Percentiles rank a stretch among this genome's conserved stretches.
Conservation (phyloP, 2,329 filamentous ascomycete species). For the Phaeomoniella chlamydospora region DNA sequence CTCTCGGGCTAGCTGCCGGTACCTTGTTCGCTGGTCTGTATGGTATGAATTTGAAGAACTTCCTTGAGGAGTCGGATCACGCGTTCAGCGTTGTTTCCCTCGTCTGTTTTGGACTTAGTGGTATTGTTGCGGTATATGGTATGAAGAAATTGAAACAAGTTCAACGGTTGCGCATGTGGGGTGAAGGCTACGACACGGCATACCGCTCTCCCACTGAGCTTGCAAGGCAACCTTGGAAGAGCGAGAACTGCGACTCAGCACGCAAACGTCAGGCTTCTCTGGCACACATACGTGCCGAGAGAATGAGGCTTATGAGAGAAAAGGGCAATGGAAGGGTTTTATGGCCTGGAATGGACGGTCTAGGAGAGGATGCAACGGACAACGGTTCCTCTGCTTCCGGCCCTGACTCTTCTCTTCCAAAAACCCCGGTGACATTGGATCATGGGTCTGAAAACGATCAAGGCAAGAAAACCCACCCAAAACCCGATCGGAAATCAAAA, state of each 20-base stretch:
- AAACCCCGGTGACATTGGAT: too few species aligned
- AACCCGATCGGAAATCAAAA: too few species aligned
- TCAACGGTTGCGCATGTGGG: conserved; percentile 79
- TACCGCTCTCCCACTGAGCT: conserved; percentile 9
- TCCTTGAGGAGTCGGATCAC: conserved; percentile 83
- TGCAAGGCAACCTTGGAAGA: conserved; percentile 24
- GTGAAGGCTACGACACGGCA: conserved; percentile 31
- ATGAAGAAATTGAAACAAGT: conserved; percentile 71
- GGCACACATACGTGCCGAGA: conserved; percentile 15
- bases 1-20: conserved; percentile 83
- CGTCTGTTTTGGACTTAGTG: conserved; percentile 56
- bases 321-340: conserved; percentile 7
- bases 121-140: conserved; percentile 70
- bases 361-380: conserved; percentile 8
- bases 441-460: too few species aligned
- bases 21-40: conserved; percentile 98
- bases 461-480: too few species aligned
- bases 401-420: too few species aligned
- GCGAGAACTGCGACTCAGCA: conserved; percentile 24
- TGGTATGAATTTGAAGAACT: conserved; percentile 98
- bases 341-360: conserved; percentile 14
- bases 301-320: background rate
- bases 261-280: conserved; percentile 22
- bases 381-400: background rate
- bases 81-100: conserved; percentile 68